Conservation (phyloP, 2,329 filamentous ascomycete genomes). For the Mycogone perniciosa region DNA sequence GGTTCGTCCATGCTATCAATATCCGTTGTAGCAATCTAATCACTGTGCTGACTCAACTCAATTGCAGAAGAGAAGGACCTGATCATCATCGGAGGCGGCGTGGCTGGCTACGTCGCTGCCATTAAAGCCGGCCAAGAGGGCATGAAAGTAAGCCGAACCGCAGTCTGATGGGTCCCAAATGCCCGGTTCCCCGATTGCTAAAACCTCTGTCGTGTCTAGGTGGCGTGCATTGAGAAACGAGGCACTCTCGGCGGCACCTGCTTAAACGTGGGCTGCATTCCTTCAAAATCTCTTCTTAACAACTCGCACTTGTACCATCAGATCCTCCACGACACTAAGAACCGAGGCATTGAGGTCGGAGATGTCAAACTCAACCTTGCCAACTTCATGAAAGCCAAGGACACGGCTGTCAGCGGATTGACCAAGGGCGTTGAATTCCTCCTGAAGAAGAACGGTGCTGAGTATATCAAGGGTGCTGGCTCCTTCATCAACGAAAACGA, state of each 20-base stretch:
- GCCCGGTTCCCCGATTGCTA: not conserved
- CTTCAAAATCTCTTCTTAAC: conserved; percentile 98
- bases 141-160: conserved; percentile 62
- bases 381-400: conserved; percentile 99
- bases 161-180: not conserved
- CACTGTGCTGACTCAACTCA: conserved; percentile 23
- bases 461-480: conserved; percentile 92
- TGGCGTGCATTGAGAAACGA: conserved; percentile 97
- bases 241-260: conserved; percentile 92
- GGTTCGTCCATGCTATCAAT: conserved; percentile 34
- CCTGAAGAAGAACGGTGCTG: conserved; percentile 98
- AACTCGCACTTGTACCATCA: conserved; percentile 98
- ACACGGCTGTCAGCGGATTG: conserved; percentile 76
- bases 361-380: conserved; percentile 93
- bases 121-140: conserved; percentile 99
- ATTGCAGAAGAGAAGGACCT: conserved; percentile 83
- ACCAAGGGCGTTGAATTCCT: conserved; percentile 98
- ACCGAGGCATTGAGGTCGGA: conserved; percentile 93
- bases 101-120: conserved; percentile 95
- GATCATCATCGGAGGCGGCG: conserved; percentile 95
- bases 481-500: conserved; percentile 85
- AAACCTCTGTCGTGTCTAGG: conserved; percentile 43
- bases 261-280: conserved; percentile 98
- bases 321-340: conserved; percentile 93
- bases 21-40: not conserved